Conservation (phyloP, 1,284 basidiomycete species). For the Rhodotorula glutinis region DNA sequence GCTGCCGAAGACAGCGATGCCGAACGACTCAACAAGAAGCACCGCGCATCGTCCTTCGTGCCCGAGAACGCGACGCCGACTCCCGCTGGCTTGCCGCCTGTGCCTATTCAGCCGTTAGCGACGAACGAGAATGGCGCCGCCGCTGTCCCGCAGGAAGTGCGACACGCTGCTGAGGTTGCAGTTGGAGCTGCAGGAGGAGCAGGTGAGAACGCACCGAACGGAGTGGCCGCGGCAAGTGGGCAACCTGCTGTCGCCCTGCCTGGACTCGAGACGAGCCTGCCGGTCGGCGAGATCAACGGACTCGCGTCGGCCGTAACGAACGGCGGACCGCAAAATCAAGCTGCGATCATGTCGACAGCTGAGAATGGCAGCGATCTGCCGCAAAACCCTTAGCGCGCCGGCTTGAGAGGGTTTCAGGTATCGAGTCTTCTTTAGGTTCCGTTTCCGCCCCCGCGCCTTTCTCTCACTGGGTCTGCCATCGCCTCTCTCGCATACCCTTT, state of each 20-base stretch:
- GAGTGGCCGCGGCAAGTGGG: neutral
- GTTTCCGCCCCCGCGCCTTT: no score
- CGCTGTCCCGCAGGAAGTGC: slow-evolving; percentile 7
- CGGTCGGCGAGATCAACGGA: slow-evolving; percentile 22
- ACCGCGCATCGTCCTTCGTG: slow-evolving; percentile 37
- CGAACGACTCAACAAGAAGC: slow-evolving; percentile 37
- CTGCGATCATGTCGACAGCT: slow-evolving; percentile 22
- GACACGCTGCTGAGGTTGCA: slow-evolving; percentile 12
- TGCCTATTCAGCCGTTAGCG: neutral
- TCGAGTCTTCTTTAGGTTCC: no score
- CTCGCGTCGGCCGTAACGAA: slow-evolving; percentile 24
- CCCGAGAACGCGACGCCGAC: slow-evolving; percentile 30
- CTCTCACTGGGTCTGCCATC: no score
- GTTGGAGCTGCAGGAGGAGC: neutral
- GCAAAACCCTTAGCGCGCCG: no score
- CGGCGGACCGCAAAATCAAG: slow-evolving; percentile 23
- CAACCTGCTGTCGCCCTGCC: slow-evolving; percentile 18
- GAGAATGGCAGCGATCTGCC: neutral
- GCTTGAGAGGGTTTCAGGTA: no score
- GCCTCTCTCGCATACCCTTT: no score
- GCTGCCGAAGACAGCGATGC: slow-evolving; percentile 25
- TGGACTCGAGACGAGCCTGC: slow-evolving; percentile 17
- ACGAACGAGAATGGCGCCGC: slow-evolving; percentile 2
- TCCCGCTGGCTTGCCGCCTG: slow-evolving; percentile 12
- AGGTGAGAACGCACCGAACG: neutral